Evolutionary conservation across 2,329 filamentous ascomycete genomes (phyloP).

Genomic region (Aspergillus ochraceus): DNA sequence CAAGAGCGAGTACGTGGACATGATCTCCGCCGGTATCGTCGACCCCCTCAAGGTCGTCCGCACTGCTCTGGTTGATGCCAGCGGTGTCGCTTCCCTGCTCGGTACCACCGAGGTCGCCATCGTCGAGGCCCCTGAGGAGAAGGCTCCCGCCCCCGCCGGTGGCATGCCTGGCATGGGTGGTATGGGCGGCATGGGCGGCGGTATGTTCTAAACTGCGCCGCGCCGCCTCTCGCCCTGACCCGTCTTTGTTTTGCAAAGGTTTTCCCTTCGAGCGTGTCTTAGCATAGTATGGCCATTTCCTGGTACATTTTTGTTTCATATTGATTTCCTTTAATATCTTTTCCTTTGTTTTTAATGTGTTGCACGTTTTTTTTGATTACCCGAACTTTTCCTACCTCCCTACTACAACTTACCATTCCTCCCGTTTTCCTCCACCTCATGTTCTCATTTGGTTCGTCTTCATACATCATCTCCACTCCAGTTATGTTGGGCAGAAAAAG

Average conservation of each 20-base stretch:
- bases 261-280: conserved; percentile 33
- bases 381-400: conserved; percentile 11
- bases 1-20: conserved; percentile 98
- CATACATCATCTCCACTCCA: conserved; percentile 28
- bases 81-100: conserved; percentile 92
- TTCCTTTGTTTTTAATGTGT: conserved; percentile 24
- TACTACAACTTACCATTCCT: conserved; percentile 10
- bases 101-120: conserved; percentile 98
- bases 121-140: conserved; percentile 92
- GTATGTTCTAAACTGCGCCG: conserved; percentile 60
- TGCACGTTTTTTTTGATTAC: conserved; percentile 18
- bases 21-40: conserved; percentile 95
- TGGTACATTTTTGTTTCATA: conserved; percentile 24
- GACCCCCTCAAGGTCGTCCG: conserved; percentile 99
- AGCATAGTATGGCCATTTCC: conserved; percentile 33
- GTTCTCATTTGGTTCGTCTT: conserved; percentile 8
- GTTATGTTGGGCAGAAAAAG: conserved; percentile 23
- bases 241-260: conserved; percentile 23
- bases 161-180: conserved; percentile 61
- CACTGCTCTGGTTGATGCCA: conserved; percentile 90
- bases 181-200: conserved; percentile 44
- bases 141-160: conserved; percentile 61
- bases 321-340: conserved; percentile 17
- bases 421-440: conserved; percentile 2
- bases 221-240: conserved; percentile 10